Percentiles rank a stretch among this genome's conserved stretches.
Evolutionary conservation across 2,329 filamentous ascomycete genomes (phyloP).

Genomic region (Capronia coronata): DNA sequence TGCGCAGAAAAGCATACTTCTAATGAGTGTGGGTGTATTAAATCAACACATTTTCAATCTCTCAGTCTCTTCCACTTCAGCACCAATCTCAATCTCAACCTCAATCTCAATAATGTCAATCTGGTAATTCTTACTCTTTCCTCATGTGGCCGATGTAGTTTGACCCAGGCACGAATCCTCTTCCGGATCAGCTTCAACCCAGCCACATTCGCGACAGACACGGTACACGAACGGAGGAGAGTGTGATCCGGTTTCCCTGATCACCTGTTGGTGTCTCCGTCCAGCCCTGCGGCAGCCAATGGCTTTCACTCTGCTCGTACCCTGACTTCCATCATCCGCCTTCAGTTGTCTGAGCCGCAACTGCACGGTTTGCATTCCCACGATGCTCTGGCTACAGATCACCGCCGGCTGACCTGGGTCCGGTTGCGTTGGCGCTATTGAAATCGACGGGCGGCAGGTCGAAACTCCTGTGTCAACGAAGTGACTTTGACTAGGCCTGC

Average conservation of each 20-base stretch:
- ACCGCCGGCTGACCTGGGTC: background rate
- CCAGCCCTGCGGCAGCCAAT: background rate
- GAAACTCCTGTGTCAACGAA: background rate
- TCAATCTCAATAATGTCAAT: background rate
- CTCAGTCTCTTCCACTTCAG: background rate
- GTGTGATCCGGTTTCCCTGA: background rate
- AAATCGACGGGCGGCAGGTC: background rate
- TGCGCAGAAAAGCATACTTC: background rate
- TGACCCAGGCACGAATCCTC: background rate
- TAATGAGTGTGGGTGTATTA: background rate
- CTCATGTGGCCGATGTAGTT: background rate
- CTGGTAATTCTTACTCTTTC: background rate
- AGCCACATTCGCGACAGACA: background rate
- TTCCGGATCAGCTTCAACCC: background rate
- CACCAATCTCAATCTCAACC: background rate
- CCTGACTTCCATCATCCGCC: background rate
- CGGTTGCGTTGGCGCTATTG: background rate
- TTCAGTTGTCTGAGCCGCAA: background rate
- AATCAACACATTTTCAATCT: slow-evolving; percentile 1
- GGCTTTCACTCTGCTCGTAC: background rate
- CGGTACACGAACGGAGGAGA: background rate
- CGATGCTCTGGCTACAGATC: background rate
- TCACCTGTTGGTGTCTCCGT: background rate
- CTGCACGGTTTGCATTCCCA: background rate
- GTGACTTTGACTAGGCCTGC: background rate